Conservation (phyloP, 306 rosid species). For the Lathyrus sativus region DNA sequence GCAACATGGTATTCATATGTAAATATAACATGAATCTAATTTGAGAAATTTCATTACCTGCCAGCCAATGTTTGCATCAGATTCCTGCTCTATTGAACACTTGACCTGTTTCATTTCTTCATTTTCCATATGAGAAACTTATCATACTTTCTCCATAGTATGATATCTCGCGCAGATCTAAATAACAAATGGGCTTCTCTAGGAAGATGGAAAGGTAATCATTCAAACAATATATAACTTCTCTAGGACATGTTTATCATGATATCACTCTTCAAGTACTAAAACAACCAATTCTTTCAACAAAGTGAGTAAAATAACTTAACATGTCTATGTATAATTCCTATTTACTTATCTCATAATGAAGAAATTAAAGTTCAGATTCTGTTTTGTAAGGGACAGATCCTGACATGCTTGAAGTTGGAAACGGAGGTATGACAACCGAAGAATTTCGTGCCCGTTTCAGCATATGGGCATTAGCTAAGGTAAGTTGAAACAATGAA, state of each 20-base stretch:
- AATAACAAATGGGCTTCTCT: constrained; percentile 82
- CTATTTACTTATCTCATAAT: not conserved
- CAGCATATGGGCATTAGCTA: constrained; percentile 79
- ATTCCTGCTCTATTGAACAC: too few relatives aligned
- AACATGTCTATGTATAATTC: not conserved
- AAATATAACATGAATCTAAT: too few relatives aligned
- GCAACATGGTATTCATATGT: too few relatives aligned
- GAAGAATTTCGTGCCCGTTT: constrained; percentile 79
- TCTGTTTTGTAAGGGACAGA: constrained; percentile 44
- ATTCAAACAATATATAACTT: not conserved
- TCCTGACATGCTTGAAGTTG: constrained; percentile 90
- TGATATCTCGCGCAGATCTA: constrained; percentile 61
- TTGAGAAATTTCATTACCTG: too few relatives aligned
- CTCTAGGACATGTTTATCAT: too few relatives aligned
- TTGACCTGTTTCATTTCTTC: not conserved
- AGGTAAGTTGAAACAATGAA: constrained; percentile 45
- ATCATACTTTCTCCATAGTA: constrained; percentile 39
- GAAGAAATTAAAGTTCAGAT: constrained; percentile 12
- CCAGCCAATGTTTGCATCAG: too few relatives aligned
- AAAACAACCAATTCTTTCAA: not conserved
- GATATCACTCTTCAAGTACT: not conserved
- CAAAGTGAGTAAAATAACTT: not conserved
- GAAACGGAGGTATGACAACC: constrained; percentile 77
- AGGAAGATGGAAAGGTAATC: constrained; percentile 83
- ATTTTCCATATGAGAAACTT: constrained; percentile 22